phyloP scores from a whole-genome alignment of 805 yeast species.

The Metahyphopichia silvanorum region DNA sequence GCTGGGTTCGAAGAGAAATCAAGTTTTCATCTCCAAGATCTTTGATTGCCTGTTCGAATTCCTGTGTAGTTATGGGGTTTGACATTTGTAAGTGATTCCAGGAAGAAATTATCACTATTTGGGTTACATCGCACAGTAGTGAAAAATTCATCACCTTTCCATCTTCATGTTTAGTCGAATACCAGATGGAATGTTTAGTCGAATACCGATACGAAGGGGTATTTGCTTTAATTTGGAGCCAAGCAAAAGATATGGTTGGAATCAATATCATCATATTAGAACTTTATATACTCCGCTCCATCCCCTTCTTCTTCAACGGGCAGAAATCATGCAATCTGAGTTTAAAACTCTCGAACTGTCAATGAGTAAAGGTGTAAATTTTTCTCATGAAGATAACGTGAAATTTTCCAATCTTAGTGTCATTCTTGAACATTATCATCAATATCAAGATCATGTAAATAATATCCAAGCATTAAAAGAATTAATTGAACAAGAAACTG shows the following conservation, averaged over 20 bases:
- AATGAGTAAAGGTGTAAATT: conserved; percentile 15
- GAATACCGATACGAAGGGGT: too few relatives aligned
- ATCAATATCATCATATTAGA: too few relatives aligned
- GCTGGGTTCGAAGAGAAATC: conserved; percentile 12
- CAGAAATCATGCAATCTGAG: conserved; percentile 27
- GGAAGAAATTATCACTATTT: too few relatives aligned
- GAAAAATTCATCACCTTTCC: too few relatives aligned
- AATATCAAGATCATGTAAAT: conserved; percentile 23
- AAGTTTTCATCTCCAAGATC: conserved; percentile 45
- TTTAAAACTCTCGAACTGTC: conserved; percentile 16
- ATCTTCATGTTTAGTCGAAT: too few relatives aligned
- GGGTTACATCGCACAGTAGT: too few relatives aligned
- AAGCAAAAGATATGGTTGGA: too few relatives aligned
- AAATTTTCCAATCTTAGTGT: conserved; percentile 29
- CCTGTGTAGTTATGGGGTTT: conserved; percentile 28
- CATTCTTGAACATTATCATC: conserved; percentile 28
- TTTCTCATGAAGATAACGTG: conserved; percentile 30
- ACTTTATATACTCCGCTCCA: too few relatives aligned
- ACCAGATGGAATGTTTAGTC: too few relatives aligned
- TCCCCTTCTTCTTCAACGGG: conserved; percentile 38
- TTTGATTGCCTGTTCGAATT: conserved; percentile 50
- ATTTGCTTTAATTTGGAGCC: too few relatives aligned
- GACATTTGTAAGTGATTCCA: too few relatives aligned
- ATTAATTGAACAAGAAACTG: conserved; percentile 25
- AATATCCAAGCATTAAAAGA: conserved; percentile 23